Evolutionary conservation across 768 basidiomycete genomes (phyloP).

Genomic region (Mrakia blollopis): DNA sequence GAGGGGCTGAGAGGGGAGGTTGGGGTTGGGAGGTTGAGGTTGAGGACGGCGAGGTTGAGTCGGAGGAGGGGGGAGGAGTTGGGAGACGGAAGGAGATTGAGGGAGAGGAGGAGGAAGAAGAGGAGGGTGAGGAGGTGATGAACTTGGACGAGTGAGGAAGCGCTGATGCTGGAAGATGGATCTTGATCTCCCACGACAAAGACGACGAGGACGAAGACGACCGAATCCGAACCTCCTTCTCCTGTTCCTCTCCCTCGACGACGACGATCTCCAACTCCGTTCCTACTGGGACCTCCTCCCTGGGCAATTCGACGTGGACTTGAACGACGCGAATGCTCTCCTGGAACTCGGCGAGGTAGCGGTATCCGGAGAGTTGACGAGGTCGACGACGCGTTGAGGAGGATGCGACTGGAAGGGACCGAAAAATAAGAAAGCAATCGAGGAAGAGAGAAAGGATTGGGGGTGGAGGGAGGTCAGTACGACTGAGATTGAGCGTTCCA

Average conservation of each 20-base stretch:
- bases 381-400: not conserved
- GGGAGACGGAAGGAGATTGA: constrained; percentile 25
- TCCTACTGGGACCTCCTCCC: constrained; percentile 49
- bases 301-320: constrained; percentile 60
- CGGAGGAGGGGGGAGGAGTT: too few relatives aligned
- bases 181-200: not conserved
- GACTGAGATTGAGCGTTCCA: not conserved
- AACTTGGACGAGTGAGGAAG: constrained; percentile 56
- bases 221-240: not conserved
- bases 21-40: not conserved
- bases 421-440: not conserved
- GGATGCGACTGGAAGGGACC: not conserved
- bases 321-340: constrained; percentile 76
- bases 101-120: constrained; percentile 55
- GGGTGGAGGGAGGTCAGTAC: not conserved
- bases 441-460: not conserved
- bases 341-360: constrained; percentile 64
- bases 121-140: constrained; percentile 55
- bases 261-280: constrained; percentile 52
- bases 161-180: constrained; percentile 41
- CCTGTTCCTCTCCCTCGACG: constrained; percentile 50
- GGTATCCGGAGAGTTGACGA: not conserved
- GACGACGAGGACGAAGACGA: too few relatives aligned
- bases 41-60: not conserved
- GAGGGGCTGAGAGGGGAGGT: constrained; percentile 58